Conservation (phyloP, 2,329 filamentous ascomycete genomes). For the Podosphaera leucotricha region DNA sequence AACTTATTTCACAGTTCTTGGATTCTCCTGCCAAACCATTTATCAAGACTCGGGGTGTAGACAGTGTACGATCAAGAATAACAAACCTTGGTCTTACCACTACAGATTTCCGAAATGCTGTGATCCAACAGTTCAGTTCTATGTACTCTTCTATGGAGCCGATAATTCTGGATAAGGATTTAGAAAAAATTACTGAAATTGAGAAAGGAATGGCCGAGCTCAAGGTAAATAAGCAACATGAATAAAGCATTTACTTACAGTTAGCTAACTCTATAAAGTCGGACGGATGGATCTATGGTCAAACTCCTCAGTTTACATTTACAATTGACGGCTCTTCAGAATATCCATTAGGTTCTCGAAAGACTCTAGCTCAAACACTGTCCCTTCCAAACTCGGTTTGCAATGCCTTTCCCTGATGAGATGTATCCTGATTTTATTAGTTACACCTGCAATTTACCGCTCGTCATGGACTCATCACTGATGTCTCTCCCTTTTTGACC, state of each 20-base stretch:
- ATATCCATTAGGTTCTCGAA: constrained; percentile 6
- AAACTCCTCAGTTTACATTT: constrained; percentile 67
- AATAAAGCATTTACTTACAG: background rate
- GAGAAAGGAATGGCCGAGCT: constrained; percentile 38
- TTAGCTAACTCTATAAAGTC: constrained; percentile 22
- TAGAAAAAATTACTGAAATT: constrained; percentile 25
- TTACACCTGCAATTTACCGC: constrained; percentile 6
- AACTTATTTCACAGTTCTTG: constrained; percentile 43
- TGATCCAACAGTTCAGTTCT: constrained; percentile 37
- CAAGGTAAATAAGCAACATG: constrained; percentile 20
- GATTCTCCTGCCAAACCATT: constrained; percentile 54
- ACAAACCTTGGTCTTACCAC: constrained; percentile 46
- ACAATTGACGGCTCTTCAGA: constrained; percentile 33
- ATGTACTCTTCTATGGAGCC: constrained; percentile 33
- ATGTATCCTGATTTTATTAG: constrained; percentile 1
- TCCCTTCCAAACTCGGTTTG: background rate
- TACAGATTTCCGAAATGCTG: constrained; percentile 25
- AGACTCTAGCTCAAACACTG: background rate
- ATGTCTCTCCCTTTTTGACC: constrained; percentile 2
- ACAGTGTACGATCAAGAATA: constrained; percentile 71
- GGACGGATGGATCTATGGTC: constrained; percentile 54
- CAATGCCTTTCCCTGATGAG: background rate
- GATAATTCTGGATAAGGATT: constrained; percentile 9
- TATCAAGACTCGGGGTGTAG: constrained; percentile 64
- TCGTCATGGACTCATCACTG: constrained; percentile 8